A percentile compares a stretch with the other conserved stretches of the same genome.
Conservation (phyloP, 2,329 filamentous ascomycete genomes). For the Coniochaeta sp. region DNA sequence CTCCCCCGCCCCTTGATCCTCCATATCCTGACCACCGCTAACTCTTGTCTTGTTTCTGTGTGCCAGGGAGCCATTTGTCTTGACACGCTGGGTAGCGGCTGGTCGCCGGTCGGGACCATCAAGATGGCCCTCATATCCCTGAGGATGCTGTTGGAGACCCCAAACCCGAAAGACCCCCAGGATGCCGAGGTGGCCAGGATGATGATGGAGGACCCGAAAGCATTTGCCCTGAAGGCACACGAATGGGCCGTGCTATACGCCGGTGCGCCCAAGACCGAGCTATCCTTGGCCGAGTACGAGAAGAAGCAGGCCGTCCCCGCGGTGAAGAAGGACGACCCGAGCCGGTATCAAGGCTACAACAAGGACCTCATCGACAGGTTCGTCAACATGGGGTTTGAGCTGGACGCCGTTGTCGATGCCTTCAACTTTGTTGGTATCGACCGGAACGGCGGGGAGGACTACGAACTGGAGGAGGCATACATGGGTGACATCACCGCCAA, state of each 20-base stretch:
- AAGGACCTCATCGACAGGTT: constrained; percentile 78
- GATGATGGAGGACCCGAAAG: constrained; percentile 71
- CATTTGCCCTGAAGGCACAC: constrained; percentile 74
- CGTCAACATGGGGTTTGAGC: constrained; percentile 82
- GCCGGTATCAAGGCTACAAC: constrained; percentile 76
- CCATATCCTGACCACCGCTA: neutral
- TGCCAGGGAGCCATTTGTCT: constrained; percentile 88
- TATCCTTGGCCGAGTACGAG: constrained; percentile 30
- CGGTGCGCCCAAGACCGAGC: constrained; percentile 53
- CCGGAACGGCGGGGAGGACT: constrained; percentile 68
- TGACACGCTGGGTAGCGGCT: constrained; percentile 80
- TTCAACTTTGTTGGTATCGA: constrained; percentile 80
- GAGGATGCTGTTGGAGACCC: constrained; percentile 85
- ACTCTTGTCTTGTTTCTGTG: no score
- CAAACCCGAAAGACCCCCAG: constrained; percentile 94
- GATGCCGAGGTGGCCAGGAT: constrained; percentile 92
- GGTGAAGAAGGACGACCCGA: constrained; percentile 48
- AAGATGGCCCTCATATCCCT: constrained; percentile 91
- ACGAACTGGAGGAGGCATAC: constrained; percentile 81
- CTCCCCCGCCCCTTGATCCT: neutral
- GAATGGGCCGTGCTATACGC: constrained; percentile 88
- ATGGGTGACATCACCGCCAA: constrained; percentile 85
- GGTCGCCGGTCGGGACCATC: constrained; percentile 95
- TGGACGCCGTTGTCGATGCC: constrained; percentile 78
- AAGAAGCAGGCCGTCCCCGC: constrained; percentile 44